phyloP scores from a whole-genome alignment of 768 basidiomycete genomes.

The Suillus occidentalis region DNA sequence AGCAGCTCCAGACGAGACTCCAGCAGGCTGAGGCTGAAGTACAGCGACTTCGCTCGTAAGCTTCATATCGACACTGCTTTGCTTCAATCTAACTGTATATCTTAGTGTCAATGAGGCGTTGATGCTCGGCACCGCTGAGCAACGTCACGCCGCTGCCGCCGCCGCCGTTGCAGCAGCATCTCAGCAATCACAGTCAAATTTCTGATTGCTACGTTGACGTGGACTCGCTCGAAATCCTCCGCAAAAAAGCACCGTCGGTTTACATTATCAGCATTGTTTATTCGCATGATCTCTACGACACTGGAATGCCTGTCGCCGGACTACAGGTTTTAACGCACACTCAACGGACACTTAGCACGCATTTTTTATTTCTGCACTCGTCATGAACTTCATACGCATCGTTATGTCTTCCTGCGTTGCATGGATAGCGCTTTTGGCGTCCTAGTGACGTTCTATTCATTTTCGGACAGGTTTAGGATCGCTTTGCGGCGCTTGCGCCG shows the following conservation, averaged over 20 bases:
- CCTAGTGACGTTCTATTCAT: constrained; percentile 25
- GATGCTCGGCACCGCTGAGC: constrained; percentile 82
- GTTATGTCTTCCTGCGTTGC: constrained; percentile 24
- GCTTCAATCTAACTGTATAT: constrained; percentile 2
- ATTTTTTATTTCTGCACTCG: constrained; percentile 42
- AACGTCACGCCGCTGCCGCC: constrained; percentile 59
- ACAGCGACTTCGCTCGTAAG: constrained; percentile 67
- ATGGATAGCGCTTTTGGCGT: constrained; percentile 19
- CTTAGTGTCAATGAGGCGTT: constrained; percentile 80
- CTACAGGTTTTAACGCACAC: constrained; percentile 55
- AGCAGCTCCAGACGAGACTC: constrained; percentile 72
- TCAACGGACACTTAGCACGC: constrained; percentile 43
- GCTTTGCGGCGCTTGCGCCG: constrained; percentile 43
- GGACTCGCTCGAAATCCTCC: constrained; percentile 14
- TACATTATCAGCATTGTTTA: constrained; percentile 38
- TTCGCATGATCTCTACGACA: constrained; percentile 38
- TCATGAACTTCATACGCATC: constrained; percentile 33
- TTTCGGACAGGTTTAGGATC: constrained; percentile 37
- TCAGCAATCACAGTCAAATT: constrained; percentile 38
- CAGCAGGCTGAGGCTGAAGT: constrained; percentile 81
- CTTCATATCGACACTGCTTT: constrained; percentile 1
- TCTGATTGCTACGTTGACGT: constrained; percentile 42
- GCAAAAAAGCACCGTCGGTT: constrained; percentile 30
- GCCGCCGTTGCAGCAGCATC: constrained; percentile 56
- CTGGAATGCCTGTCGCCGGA: constrained; percentile 54